Base-by-base conservation (phyloP, 495 filamentous ascomycete species). In the Sphaerosporella brunnea region DNA sequence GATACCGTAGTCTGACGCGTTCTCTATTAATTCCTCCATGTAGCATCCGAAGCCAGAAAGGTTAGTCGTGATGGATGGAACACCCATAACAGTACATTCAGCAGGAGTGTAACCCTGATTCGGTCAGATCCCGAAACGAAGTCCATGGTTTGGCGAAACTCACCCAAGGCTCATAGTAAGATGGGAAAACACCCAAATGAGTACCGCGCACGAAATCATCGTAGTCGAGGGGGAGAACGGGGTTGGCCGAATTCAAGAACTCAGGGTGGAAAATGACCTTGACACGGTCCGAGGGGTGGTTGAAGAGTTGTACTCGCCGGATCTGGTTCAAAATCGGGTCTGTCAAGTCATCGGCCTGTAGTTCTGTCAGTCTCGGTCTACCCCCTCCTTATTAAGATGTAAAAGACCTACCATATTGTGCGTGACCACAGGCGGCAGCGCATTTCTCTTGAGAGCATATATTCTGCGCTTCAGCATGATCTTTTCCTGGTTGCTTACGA, bases 21-120 rank as follows among this genome's bases (percentile, higher is more conserved):
- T 97, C 64, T 96, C 90, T 53, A 97, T 95, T 53, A 97, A 68
- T 61, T 97, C 90, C 64, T 97, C 90, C 90, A 97, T 97, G 62
- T 97, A 97, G 64, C 90, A 97, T 32, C 90, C 90, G 53, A 97
- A 97, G 5, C 90, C 90, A 19, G 90, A 95, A 5, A 97, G 70
- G 56, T 97, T 97, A 8, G 90, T 97, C 4, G 90, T 96, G 66
- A 97, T 97, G 64, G 84, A 93, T 15, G 90, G 90, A 42, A 97
- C 88, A 52, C 90, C 90, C 90, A 97, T 97, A 36, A 97, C 90
- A 0, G 90, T 97, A 66, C 90, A 97, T 63, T 97, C 90, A 23
- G 90, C 90, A 0, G 90, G 90, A 0, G 90, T 97, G 58, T 97
- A 97, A 46, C 90, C 90, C 56, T 59, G 53, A 35, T 38, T n/a